phyloP scores from a whole-genome alignment of 148 eudicot species.

The Chenopodium berlandieri region DNA sequence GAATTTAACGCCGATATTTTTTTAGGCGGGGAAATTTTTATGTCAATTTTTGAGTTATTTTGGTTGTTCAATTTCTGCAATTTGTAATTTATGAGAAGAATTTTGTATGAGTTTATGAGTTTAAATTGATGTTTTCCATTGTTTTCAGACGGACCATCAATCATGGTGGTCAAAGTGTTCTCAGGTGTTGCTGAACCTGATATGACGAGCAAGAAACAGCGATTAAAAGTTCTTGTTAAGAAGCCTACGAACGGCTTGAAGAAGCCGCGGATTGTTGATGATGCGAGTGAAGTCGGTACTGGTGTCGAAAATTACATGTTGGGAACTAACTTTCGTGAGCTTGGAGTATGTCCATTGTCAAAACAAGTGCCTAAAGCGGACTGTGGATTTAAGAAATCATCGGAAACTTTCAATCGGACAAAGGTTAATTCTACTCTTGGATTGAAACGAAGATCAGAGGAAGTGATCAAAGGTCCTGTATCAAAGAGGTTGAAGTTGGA shows the following conservation, averaged over 20 bases:
- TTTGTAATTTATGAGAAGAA: no score
- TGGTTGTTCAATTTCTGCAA: no score
- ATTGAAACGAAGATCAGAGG: conserved; percentile 43
- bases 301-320: conserved; percentile 15
- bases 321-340: conserved; percentile 32
- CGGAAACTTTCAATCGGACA: neutral
- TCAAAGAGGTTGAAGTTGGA: conserved; percentile 67
- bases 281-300: conserved; percentile 7
- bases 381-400: neutral
- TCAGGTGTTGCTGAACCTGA: conserved; percentile 16
- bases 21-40: no score
- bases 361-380: conserved; percentile 1
- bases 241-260: conserved; percentile 21
- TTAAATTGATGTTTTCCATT: no score
- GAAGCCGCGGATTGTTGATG: neutral
- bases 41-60: no score
- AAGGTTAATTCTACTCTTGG: conserved; percentile 27
- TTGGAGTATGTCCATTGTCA: conserved; percentile 12
- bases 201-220: conserved; percentile 16
- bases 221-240: conserved; percentile 28
- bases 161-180: conserved; percentile 8
- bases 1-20: no score
- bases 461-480: conserved; percentile 26
- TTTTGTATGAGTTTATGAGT: no score
- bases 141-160: neutral